Conservation (phyloP, 2,329 filamentous ascomycete genomes). For the Pyrenophora teres region DNA sequence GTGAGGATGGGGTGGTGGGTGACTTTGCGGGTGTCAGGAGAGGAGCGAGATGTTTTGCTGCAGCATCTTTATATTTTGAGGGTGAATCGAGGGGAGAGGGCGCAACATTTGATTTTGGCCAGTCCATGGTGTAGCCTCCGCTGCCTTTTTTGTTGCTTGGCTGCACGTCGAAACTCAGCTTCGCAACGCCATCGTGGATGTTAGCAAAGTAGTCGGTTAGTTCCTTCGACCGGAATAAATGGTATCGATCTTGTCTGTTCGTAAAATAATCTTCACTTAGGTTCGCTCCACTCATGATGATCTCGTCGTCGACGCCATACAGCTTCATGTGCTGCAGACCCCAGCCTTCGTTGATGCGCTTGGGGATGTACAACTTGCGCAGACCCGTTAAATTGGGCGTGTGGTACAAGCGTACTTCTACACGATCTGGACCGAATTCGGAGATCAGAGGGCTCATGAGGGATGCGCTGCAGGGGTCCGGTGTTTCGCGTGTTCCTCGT, state of each 20-base stretch:
- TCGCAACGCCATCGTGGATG: constrained; percentile 77
- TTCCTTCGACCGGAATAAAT: constrained; percentile 79
- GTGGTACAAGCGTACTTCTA: constrained; percentile 97
- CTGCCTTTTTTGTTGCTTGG: constrained; percentile 59
- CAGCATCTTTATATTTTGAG: constrained; percentile 68
- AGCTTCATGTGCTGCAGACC: constrained; percentile 99
- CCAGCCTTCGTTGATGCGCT: constrained; percentile 96
- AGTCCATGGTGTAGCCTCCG: constrained; percentile 63
- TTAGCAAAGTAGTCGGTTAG: constrained; percentile 81
- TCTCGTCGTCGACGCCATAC: constrained; percentile 92
- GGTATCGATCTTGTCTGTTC: constrained; percentile 92
- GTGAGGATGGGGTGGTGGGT: constrained; percentile 38
- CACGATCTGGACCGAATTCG: constrained; percentile 81
- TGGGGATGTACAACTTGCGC: constrained; percentile 81
- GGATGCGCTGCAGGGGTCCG: constrained; percentile 83
- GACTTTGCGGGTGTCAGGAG: constrained; percentile 64
- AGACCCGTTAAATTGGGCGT: constrained; percentile 92
- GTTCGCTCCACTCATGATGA: constrained; percentile 89
- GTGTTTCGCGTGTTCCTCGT: constrained; percentile 87
- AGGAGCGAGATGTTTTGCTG: constrained; percentile 68
- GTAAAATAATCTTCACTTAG: constrained; percentile 94
- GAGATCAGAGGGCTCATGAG: constrained; percentile 80
- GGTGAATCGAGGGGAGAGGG: constrained; percentile 76
- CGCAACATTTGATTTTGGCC: constrained; percentile 75
- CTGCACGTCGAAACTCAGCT: constrained; percentile 78